These are phyloP conservation scores for Rachicladosporium sp. DNA, from an alignment of 2,329 filamentous ascomycete species.

Conservation along the genomic window DNA sequence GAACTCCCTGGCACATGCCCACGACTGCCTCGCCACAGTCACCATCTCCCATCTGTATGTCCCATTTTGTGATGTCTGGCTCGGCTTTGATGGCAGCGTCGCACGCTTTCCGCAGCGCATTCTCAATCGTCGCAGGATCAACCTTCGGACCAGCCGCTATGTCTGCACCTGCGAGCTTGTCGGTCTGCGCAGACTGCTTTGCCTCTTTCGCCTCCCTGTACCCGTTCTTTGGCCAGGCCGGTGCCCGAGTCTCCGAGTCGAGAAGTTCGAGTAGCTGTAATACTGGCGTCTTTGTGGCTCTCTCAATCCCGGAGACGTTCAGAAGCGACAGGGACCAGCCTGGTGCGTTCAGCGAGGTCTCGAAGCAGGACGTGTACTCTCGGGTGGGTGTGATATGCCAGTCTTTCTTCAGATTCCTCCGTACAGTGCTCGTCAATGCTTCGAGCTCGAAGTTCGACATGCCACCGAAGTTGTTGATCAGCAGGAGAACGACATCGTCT, in stretches of 20 bases:
- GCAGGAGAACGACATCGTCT: conserved; percentile 32
- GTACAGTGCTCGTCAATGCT: conserved; percentile 32
- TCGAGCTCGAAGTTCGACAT: conserved; percentile 37
- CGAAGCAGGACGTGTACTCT: conserved; percentile 37
- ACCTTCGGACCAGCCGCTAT: conserved; percentile 15
- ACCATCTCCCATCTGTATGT: conserved; percentile 52
- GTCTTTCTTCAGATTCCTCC: conserved; percentile 30
- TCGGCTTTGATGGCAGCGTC: conserved; percentile 43
- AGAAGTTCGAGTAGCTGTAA: conserved; percentile 36
- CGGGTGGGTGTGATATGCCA: conserved; percentile 38
- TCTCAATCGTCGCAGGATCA: conserved; percentile 21
- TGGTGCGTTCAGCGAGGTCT: conserved; percentile 43
- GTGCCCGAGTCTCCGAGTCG: conserved; percentile 39
- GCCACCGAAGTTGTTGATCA: conserved; percentile 40
- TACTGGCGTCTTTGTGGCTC: conserved; percentile 26
- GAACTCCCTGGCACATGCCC: conserved; percentile 23
- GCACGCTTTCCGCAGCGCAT: conserved; percentile 30
- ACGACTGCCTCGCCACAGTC: conserved; percentile 49
- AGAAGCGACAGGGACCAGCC: conserved; percentile 45
- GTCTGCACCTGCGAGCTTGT: conserved; percentile 27
- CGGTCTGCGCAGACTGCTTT: not conserved
- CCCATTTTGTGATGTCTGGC: conserved; percentile 50
- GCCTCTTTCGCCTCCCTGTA: conserved; percentile 19
- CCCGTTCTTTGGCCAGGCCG: conserved; percentile 39
- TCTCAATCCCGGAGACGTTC: conserved; percentile 37